Evolutionary conservation across 768 basidiomycete species (phyloP), one percentile per base, ranked within the genome.

Genomic region (Tricholoma furcatifolium): DNA sequence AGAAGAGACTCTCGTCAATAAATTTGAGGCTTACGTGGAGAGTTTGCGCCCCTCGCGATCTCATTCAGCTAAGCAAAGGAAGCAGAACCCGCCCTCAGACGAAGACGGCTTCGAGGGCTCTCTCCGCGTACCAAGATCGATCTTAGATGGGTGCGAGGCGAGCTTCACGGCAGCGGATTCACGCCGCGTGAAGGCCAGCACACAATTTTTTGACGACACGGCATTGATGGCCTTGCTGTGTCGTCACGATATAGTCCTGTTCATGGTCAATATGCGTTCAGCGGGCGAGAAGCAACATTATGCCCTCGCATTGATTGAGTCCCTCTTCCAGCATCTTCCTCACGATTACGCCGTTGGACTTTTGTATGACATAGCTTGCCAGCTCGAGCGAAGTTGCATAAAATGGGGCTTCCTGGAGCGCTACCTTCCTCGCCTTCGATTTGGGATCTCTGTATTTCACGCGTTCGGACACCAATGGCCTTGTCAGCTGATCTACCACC

Each of bases 181-280:
- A 14, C 44, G 43, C 5, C 36, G 60, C 0, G 39, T 52, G n/a
- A 70, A 70, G 55, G 65, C 65, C 6, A 70, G 64, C 42, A 64
- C 62, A 23, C 43, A 61, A 44, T 61, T 64, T 44, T 67, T 65
- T 39, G 56, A 60, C 35, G 70, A 72, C 41, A 74, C 65, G 0
- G 71, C 66, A 0, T 53, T 75, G 4, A 74, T 75, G 72, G 70
- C 63, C 0, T 55, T 75, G 0, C 58, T 74, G 0, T 76, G 74
- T 53, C 50, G 61, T 1, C 73, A 74, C 55, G 69, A 74, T 46
- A 56, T 62, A 3, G 63, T 67, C 0, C 39, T 74, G 0, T 73
- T 65, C 55, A 50, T 75, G 5, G 68, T 63, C 20, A 75, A 77
- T 45, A 72, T 77, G 54, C 63, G 62, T 39, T 55, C 65, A 9